Percentiles rank a stretch among this genome's conserved stretches.
These are phyloP conservation scores for Aspergillus flavus DNA, from an alignment of 2,329 filamentous ascomycete genomes.

Conservation along the genomic window DNA sequence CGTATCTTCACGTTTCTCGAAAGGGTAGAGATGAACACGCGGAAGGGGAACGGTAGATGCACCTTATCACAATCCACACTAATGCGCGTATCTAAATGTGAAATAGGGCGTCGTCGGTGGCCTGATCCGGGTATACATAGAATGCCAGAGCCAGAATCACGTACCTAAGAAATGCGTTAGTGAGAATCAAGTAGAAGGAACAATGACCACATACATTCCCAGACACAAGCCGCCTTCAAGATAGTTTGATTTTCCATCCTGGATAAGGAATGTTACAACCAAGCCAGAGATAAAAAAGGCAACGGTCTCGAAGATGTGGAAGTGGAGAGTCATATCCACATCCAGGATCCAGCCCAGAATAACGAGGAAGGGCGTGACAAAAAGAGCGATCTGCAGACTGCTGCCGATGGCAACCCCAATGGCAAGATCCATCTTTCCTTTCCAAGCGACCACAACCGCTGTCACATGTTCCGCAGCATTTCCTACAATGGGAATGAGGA, in stretches of 20 bases:
- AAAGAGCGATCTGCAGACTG: conserved; percentile 79
- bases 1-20: neutral
- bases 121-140: conserved; percentile 52
- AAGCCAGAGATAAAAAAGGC: conserved; percentile 75
- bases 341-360: conserved; percentile 78
- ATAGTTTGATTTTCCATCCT: conserved; percentile 83
- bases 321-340: conserved; percentile 74
- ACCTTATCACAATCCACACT: neutral
- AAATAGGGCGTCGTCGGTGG: conserved; percentile 21
- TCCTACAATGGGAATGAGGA: conserved; percentile 77
- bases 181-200: conserved; percentile 8
- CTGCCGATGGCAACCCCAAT: conserved; percentile 82
- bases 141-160: conserved; percentile 52
- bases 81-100: conserved; percentile 3
- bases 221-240: conserved; percentile 76
- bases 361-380: conserved; percentile 79
- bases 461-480: conserved; percentile 83
- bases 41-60: too few relatives aligned
- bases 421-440: conserved; percentile 68
- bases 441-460: conserved; percentile 74
- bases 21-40: neutral
- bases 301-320: conserved; percentile 78
- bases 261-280: conserved; percentile 72
- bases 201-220: conserved; percentile 51
- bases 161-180: conserved; percentile 33